Evolutionary conservation across 768 basidiomycete genomes (phyloP).

Genomic region (Pleurotus sapidus): DNA sequence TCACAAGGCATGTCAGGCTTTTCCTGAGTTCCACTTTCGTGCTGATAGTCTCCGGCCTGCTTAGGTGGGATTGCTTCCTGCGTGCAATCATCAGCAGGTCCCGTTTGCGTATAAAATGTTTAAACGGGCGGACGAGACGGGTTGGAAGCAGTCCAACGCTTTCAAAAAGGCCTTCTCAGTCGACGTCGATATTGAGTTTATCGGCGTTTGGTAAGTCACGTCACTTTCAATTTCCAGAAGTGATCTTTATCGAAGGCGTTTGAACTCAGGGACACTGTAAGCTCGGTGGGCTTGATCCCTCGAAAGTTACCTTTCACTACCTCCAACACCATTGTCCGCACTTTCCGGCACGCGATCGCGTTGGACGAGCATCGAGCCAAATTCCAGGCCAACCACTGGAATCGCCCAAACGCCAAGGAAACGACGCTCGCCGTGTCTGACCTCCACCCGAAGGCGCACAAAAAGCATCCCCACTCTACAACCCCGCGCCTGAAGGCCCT

Average conservation of each 20-base stretch:
- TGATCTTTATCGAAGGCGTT: background rate
- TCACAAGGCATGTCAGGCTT: constrained; percentile 29
- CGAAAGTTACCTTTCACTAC: constrained; percentile 31
- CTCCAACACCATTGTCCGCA: constrained; percentile 30
- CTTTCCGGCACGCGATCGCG: constrained; percentile 53
- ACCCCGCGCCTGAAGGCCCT: constrained; percentile 3
- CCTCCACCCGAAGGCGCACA: background rate
- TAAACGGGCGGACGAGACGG: constrained; percentile 42
- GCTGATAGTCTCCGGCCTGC: too few species aligned
- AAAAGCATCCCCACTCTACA: background rate
- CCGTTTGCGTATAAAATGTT: constrained; percentile 67
- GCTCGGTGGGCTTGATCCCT: constrained; percentile 45
- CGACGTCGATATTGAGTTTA: constrained; percentile 54
- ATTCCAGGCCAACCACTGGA: constrained; percentile 45
- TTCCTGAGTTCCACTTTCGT: too few species aligned
- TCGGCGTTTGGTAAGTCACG: constrained; percentile 49
- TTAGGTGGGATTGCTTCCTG: constrained; percentile 39
- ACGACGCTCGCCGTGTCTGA: constrained; percentile 19
- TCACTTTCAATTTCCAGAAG: background rate
- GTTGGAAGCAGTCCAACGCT: constrained; percentile 45
- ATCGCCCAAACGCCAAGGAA: constrained; percentile 25
- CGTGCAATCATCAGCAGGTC: constrained; percentile 51
- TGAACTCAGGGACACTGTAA: constrained; percentile 49
- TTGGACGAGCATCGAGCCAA: constrained; percentile 53
- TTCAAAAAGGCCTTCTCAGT: constrained; percentile 58